These are phyloP conservation scores for Dicorynia guianensis DNA, from an alignment of 306 rosid genomes.

Conservation along the genomic window DNA sequence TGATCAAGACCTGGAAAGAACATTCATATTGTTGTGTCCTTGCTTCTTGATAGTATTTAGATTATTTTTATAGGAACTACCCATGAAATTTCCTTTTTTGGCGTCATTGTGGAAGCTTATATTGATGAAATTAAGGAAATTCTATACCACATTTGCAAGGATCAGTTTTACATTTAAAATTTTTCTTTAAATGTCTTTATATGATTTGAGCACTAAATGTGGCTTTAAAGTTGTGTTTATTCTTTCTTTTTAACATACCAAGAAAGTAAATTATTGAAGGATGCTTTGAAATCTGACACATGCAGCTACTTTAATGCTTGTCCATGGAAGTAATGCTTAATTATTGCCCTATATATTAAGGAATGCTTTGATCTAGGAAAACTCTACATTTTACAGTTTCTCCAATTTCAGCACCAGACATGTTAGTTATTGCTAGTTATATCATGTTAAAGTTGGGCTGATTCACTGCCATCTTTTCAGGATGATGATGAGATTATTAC, in stretches of 20 bases:
- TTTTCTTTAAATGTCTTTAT: background rate
- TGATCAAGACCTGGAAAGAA: too few species aligned
- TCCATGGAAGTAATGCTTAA: background rate
- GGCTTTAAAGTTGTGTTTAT: background rate
- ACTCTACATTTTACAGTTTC: too few species aligned
- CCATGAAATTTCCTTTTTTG: too few species aligned
- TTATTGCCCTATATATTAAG: constrained; percentile 3
- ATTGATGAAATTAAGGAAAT: too few species aligned
- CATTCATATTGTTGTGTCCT: too few species aligned
- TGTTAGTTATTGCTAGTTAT: constrained; percentile 11
- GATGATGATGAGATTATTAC: constrained; percentile 76
- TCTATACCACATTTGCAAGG: background rate
- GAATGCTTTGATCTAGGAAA: background rate
- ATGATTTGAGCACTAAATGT: background rate
- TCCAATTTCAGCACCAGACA: background rate
- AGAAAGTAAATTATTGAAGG: constrained; percentile 9
- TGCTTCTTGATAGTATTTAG: too few species aligned
- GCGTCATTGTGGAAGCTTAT: too few species aligned
- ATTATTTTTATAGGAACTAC: too few species aligned
- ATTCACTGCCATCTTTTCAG: constrained; percentile 51
- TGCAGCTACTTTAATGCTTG: constrained; percentile 2
- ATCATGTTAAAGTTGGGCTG: constrained; percentile 37
- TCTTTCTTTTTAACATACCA: background rate
- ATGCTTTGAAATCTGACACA: background rate
- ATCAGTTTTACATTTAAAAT: background rate